A percentile compares a stretch with the other conserved stretches of the same genome.
phyloP scores from a whole-genome alignment of 2,329 filamentous ascomycete species.

The Celoporthe dispersa region DNA sequence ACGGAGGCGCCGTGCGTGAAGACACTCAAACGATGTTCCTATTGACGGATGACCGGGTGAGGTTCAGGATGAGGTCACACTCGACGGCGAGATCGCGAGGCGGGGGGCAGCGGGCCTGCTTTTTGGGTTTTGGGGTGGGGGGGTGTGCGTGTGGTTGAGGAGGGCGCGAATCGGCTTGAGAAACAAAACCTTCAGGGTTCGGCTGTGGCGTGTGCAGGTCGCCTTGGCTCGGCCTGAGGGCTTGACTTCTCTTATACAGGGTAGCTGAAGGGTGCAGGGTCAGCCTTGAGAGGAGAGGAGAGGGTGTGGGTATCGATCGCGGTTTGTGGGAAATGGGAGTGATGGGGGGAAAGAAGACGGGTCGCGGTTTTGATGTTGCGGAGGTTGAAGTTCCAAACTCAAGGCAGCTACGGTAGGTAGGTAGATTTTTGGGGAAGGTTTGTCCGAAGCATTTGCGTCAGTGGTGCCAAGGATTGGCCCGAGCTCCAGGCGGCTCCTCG shows the following conservation, averaged over 20 bases:
- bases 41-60: not conserved
- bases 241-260: not conserved
- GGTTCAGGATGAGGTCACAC: not conserved
- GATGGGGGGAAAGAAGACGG: not conserved
- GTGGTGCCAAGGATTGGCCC: constrained; percentile 10
- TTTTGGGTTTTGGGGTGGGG: not conserved
- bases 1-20: constrained; percentile 39
- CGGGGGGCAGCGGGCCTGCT: not conserved
- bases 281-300: not conserved
- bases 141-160: constrained; percentile 7
- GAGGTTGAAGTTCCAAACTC: constrained; percentile 9
- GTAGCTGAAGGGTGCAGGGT: constrained; percentile 19
- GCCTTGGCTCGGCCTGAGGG: constrained; percentile 24
- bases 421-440: constrained; percentile 10
- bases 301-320: constrained; percentile 5
- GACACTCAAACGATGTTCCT: not conserved
- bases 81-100: not conserved
- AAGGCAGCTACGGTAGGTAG: constrained; percentile 3
- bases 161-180: constrained; percentile 20
- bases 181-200: constrained; percentile 19
- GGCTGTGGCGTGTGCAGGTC: constrained; percentile 29
- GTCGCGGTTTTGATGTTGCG: constrained; percentile 12
- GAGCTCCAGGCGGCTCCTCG: not conserved
- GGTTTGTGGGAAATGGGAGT: not conserved
- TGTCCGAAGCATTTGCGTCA: constrained; percentile 15